phyloP scores from a whole-genome alignment of 306 rosid species.

The Malus orientalis region DNA sequence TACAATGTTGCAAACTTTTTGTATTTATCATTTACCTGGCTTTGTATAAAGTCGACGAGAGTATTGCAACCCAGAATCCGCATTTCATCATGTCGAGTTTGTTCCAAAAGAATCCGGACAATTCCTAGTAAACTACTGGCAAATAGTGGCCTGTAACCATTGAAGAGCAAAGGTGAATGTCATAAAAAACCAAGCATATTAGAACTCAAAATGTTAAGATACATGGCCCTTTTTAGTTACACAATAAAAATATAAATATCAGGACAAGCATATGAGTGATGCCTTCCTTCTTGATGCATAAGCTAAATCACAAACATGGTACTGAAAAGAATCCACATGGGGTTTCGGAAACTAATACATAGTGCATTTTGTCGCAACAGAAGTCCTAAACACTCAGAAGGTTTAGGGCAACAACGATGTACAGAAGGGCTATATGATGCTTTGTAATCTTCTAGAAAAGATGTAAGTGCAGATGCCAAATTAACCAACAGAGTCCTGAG shows the following conservation, averaged over 20 bases:
- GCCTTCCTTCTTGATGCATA: neutral
- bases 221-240: neutral
- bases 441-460: no score
- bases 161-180: slow-evolving; percentile 14
- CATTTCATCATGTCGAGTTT: slow-evolving; percentile 61
- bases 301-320: neutral
- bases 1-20: slow-evolving; percentile 3
- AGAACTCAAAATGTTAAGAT: neutral
- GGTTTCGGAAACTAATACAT: neutral
- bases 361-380: no score
- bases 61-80: slow-evolving; percentile 70
- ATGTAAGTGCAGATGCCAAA: no score
- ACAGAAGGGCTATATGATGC: no score
- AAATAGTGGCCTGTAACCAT: slow-evolving; percentile 72
- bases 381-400: no score
- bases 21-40: slow-evolving; percentile 58
- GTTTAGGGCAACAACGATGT: no score
- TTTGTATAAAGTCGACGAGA: slow-evolving; percentile 55
- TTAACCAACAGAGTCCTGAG: no score
- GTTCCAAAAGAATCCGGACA: slow-evolving; percentile 75
- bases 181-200: slow-evolving; percentile 5
- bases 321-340: neutral
- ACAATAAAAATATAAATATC: neutral
- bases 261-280: neutral
- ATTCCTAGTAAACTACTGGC: slow-evolving; percentile 72